Conservation (phyloP, 2,329 filamentous ascomycete genomes). For the Geosmithia morbida region DNA sequence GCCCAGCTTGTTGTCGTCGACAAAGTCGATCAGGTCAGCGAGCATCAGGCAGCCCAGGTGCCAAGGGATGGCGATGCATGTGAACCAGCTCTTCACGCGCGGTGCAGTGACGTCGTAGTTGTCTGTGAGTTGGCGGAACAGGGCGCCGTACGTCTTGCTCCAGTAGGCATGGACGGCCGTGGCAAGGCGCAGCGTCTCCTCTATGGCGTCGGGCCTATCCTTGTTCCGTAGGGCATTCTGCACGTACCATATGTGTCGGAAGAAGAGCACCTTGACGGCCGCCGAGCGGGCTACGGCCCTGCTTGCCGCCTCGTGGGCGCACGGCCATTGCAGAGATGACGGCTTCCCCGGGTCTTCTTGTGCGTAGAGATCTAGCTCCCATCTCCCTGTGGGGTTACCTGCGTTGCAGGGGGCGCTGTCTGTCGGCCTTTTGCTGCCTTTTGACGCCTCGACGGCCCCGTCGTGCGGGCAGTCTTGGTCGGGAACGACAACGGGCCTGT, state of each 20-base stretch:
- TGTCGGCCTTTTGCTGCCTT: neutral
- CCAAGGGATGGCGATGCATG: constrained; percentile 42
- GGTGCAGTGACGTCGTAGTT: constrained; percentile 33
- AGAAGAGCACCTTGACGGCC: constrained; percentile 44
- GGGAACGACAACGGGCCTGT: constrained; percentile 18
- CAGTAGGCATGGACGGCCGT: constrained; percentile 39
- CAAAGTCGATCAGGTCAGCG: constrained; percentile 34
- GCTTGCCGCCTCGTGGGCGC: constrained; percentile 34
- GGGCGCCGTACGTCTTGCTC: constrained; percentile 33
- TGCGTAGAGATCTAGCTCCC: constrained; percentile 20
- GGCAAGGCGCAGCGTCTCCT: constrained; percentile 30
- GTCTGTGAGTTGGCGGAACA: constrained; percentile 35
- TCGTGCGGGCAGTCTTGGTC: constrained; percentile 25
- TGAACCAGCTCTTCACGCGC: constrained; percentile 44
- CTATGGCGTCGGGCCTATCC: constrained; percentile 21
- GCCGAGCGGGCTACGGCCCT: constrained; percentile 34
- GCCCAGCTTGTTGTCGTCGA: constrained; percentile 24
- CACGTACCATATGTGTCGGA: constrained; percentile 38
- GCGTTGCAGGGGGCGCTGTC: neutral
- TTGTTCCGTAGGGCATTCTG: constrained; percentile 32
- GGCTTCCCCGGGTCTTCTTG: constrained; percentile 11
- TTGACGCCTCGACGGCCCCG: constrained; percentile 5
- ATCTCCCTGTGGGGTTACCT: constrained; percentile 5
- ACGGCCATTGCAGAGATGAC: constrained; percentile 31
- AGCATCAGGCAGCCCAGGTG: constrained; percentile 40